A percentile compares a stretch with the other conserved stretches of the same genome.
phyloP scores from a whole-genome alignment of 345 rosid species.

The Arabis alpina region DNA sequence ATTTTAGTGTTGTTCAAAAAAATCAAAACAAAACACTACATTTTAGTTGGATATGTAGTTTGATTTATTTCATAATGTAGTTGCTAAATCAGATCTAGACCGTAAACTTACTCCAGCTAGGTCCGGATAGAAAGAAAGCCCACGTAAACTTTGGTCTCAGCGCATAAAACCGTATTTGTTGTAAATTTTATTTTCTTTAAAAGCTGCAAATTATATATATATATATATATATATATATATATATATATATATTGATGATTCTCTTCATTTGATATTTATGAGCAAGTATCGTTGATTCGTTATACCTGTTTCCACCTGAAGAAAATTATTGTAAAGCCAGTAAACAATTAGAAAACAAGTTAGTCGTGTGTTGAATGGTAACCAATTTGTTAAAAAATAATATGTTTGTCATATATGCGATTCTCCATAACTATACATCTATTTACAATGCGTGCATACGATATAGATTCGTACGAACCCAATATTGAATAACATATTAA shows the following conservation, averaged over 20 bases:
- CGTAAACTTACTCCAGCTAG: not conserved
- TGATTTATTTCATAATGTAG: not conserved
- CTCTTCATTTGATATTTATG: constrained; percentile 3
- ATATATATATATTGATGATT: not conserved
- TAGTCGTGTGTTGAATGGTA: constrained; percentile 22
- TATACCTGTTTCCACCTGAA: constrained; percentile 10
- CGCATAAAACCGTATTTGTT: not conserved
- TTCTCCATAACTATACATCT: constrained; percentile 27
- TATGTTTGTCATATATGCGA: not conserved
- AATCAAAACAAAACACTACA: no score
- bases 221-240: not conserved
- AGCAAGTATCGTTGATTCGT: constrained; percentile 10
- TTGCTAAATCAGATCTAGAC: constrained; percentile 1
- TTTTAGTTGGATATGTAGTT: not conserved
- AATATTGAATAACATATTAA: constrained; percentile 24
- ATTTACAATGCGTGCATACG: constrained; percentile 30
- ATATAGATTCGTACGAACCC: constrained; percentile 37
- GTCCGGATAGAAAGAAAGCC: not conserved
- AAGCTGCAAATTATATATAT: not conserved
- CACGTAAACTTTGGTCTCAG: not conserved
- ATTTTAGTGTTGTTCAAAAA: no score
- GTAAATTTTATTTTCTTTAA: not conserved
- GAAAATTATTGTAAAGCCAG: not conserved
- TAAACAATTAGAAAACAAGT: constrained; percentile 4
- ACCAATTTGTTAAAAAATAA: constrained; percentile 2